Conservation (phyloP, 495 filamentous ascomycete species). For the Penicillium diatomitis region DNA sequence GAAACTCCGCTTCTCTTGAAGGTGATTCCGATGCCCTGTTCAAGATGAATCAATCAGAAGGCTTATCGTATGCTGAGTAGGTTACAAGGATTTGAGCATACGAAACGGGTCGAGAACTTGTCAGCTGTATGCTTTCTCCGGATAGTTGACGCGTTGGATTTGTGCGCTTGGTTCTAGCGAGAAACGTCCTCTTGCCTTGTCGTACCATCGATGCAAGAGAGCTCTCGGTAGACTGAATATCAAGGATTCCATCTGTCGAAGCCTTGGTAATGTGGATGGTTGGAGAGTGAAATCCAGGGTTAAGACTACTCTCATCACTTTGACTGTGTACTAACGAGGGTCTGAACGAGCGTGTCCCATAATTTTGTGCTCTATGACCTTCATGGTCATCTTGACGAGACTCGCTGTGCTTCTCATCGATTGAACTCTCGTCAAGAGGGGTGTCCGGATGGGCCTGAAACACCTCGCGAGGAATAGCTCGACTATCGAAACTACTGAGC, state of each 20-base stretch:
- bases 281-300: constrained; percentile 13
- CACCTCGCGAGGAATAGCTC: constrained; percentile 15
- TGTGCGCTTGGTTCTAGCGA: constrained; percentile 5
- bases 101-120: constrained; percentile 14
- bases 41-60: too few species aligned
- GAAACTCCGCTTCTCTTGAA: constrained; percentile 13
- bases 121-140: constrained; percentile 11
- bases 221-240: constrained; percentile 12
- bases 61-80: too few species aligned
- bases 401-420: background rate
- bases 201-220: constrained; percentile 10
- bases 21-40: constrained; percentile 12
- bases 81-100: background rate
- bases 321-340: constrained; percentile 16
- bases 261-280: constrained; percentile 28
- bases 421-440: constrained; percentile 1
- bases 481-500: constrained; percentile 27
- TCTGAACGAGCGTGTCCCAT: constrained; percentile 8
- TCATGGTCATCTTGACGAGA: constrained; percentile 1
- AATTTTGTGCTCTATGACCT: background rate
- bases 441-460: constrained; percentile 2
- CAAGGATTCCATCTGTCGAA: constrained; percentile 16
- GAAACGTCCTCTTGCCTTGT: background rate
- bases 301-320: constrained; percentile 12
- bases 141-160: constrained; percentile 11